Evolutionary conservation across 208 protist genomes (phyloP), one percentile per base, ranked within the genome.

Genomic region (Leishmania martiniquensis): DNA sequence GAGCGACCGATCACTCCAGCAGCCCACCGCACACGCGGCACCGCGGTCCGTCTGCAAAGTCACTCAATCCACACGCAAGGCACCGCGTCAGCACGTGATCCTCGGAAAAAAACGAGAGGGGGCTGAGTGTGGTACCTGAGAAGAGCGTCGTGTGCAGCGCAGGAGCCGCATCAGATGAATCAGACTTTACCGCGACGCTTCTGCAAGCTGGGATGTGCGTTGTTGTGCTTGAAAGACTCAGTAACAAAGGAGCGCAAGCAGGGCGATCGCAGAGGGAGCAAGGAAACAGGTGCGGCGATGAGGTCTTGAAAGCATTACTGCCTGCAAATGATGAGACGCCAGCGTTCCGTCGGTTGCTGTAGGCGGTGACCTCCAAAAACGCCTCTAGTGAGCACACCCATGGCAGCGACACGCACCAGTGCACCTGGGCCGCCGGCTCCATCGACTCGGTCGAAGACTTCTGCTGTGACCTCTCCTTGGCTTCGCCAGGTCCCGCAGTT

Each of bases 11-110:
- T 81, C 81, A 97, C 82, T 84, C 44, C 9, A 94, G 84, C 0
- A 95, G 78, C 4, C 90, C 91, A 17, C 88, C 93, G 76, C 93
- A 97, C 34, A 97, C 82, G 47, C 85, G 75, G 85, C 93, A 97
- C 12, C 87, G 73, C 15, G 93, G 82, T 9, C 87, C 88, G 0
- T 78, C 78, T 0, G 84, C 90, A 57, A 87, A 95, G 78, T 96
- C 91, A 68, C 79, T 86, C 65, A 94, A 57, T 15, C 85, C 85
- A 75, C 93, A 97, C 32, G 72, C 49, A 34, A 80, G 51, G 52
- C 93, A 97, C 6, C 85, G 85, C 57, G 88, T 90, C 65, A 96
- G 45, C 29, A 94, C 89, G 57, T 84, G 82, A 10, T 90, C 75
- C 52, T 87, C 57, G 17, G 91, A 85, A 39, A 91, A 89, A 72